Conservation (phyloP, 805 yeast species). For the Candida taoyuanica region DNA sequence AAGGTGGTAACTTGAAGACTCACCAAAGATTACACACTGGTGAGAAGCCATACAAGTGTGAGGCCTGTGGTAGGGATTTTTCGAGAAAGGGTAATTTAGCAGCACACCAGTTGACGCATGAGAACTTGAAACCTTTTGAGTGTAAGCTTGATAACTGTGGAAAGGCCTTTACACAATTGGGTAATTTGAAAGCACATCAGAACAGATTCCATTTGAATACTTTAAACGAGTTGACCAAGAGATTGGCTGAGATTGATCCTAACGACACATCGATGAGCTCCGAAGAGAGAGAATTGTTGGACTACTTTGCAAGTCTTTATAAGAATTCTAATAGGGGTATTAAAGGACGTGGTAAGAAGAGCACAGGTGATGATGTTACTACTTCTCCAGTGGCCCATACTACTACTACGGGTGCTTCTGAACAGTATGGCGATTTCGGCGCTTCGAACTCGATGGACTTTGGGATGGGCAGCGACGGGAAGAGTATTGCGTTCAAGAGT, state of each 20-base stretch:
- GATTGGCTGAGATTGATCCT: constrained; percentile 58
- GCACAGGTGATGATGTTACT: too few species aligned
- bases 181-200: constrained; percentile 91
- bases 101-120: constrained; percentile 82
- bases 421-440: too few species aligned
- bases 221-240: constrained; percentile 59
- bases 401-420: too few species aligned
- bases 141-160: constrained; percentile 80
- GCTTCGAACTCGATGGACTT: too few species aligned
- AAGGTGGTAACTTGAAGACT: constrained; percentile 85
- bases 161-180: constrained; percentile 85
- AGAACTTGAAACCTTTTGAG: constrained; percentile 67
- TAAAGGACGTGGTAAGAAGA: constrained; percentile 77
- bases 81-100: constrained; percentile 90
- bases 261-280: constrained; percentile 46
- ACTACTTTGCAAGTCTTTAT: constrained; percentile 76
- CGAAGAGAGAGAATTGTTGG: constrained; percentile 63
- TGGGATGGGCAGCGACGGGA: constrained; percentile 1
- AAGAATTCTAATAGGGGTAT: constrained; percentile 89
- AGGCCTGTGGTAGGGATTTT: constrained; percentile 67
- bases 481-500: constrained; percentile 24
- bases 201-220: constrained; percentile 80
- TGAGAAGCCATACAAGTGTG: constrained; percentile 84
- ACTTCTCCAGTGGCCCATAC: too few species aligned
- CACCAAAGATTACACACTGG: constrained; percentile 87